A percentile compares a stretch with the other conserved stretches of the same genome.
Conservation (phyloP, 2,329 filamentous ascomycete species). For the Macrophomina phaseolina region DNA sequence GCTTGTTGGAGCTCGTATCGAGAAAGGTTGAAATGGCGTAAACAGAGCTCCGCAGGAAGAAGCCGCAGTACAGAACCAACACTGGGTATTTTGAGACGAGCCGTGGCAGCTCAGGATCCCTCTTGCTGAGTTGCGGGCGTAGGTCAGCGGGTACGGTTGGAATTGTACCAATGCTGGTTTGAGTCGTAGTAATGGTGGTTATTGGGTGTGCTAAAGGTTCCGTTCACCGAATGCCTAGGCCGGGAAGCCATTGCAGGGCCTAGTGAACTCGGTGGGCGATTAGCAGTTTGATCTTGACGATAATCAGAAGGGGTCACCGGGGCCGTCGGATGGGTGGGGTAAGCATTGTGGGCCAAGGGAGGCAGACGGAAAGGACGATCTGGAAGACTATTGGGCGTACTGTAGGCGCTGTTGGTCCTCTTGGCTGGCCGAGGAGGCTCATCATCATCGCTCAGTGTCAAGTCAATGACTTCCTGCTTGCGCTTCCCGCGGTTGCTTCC, state of each 20-base stretch:
- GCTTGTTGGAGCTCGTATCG: background rate
- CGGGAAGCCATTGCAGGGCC: slow-evolving; percentile 17
- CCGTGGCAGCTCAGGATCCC: background rate
- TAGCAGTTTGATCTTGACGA: slow-evolving; percentile 24
- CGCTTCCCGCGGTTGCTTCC: slow-evolving; percentile 49
- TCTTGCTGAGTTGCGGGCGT: background rate
- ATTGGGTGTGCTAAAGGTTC: slow-evolving; percentile 10
- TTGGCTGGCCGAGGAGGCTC: slow-evolving; percentile 32
- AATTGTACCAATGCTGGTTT: slow-evolving; percentile 7
- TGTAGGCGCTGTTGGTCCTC: slow-evolving; percentile 38
- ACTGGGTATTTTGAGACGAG: background rate
- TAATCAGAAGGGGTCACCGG: slow-evolving; percentile 22
- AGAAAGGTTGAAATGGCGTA: background rate
- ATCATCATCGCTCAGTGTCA: slow-evolving; percentile 56
- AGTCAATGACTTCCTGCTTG: slow-evolving; percentile 54
- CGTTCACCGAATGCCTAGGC: slow-evolving; percentile 26
- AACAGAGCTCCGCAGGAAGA: background rate
- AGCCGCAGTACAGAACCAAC: background rate
- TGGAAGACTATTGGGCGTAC: slow-evolving; percentile 43
- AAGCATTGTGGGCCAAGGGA: slow-evolving; percentile 19
- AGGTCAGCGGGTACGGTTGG: slow-evolving; percentile 8
- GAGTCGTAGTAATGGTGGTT: slow-evolving; percentile 1
- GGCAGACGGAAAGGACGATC: slow-evolving; percentile 31
- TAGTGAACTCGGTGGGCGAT: slow-evolving; percentile 21
- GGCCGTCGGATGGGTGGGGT: slow-evolving; percentile 20